A percentile compares a stretch with the other conserved stretches of the same genome.
Evolutionary conservation across 441 rosid genomes (phyloP).

Genomic region (Breynia disticha): DNA sequence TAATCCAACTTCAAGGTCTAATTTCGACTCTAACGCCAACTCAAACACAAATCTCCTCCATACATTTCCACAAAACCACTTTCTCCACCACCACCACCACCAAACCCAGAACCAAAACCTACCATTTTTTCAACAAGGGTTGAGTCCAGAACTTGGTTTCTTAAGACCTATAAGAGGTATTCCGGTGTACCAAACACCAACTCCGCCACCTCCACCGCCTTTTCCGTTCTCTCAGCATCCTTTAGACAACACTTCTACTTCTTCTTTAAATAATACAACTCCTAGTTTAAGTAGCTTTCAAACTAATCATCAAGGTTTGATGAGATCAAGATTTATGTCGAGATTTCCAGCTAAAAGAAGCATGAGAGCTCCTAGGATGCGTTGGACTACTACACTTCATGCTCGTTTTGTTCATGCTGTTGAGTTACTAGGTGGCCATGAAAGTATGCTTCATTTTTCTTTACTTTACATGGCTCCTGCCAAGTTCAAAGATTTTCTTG

Average conservation of each 20-base stretch:
- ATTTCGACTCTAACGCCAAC: slow-evolving; percentile 24
- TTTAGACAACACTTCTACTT: slow-evolving; percentile 14
- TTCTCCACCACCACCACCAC: slow-evolving; percentile 24
- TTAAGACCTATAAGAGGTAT: slow-evolving; percentile 87
- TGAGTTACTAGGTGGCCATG: slow-evolving; percentile 94
- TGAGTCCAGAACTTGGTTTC: slow-evolving; percentile 53
- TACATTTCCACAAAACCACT: slow-evolving; percentile 28
- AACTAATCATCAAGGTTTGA: slow-evolving; percentile 26
- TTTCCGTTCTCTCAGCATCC: slow-evolving; percentile 55
- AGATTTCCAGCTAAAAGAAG: slow-evolving; percentile 73
- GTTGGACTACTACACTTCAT: slow-evolving; percentile 97
- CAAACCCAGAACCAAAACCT: slow-evolving; percentile 16
- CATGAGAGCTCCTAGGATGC: slow-evolving; percentile 97
- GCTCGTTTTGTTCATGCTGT: slow-evolving; percentile 96
- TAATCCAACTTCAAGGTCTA: slow-evolving; percentile 23
- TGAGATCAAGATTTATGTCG: slow-evolving; percentile 66
- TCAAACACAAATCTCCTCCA: slow-evolving; percentile 27
- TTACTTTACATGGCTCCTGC: not conserved
- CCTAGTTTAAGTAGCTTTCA: not conserved
- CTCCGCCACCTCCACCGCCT: slow-evolving; percentile 25
- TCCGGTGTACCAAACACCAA: slow-evolving; percentile 69
- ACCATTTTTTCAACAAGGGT: slow-evolving; percentile 20
- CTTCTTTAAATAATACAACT: too few species aligned
- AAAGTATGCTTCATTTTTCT: slow-evolving; percentile 43
- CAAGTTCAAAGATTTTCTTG: not conserved